These are phyloP conservation scores for Coffea canephora DNA, from an alignment of 257 asterid species.

Conservation along the genomic window DNA sequence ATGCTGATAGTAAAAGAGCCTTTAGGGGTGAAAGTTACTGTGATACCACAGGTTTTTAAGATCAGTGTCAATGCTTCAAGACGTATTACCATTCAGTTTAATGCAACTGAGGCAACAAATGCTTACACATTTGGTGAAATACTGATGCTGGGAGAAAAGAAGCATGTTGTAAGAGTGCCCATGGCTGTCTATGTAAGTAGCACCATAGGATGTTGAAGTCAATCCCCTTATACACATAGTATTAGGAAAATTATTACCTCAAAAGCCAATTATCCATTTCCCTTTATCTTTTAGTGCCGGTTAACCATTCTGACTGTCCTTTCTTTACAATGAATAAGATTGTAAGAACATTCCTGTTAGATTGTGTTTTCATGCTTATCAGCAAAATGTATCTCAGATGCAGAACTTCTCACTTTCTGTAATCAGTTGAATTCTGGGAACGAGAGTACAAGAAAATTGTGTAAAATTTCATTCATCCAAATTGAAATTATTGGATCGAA, in stretches of 20 bases:
- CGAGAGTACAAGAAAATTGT: neutral
- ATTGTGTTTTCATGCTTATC: neutral
- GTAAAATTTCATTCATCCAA: constrained; percentile 17
- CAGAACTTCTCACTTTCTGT: neutral
- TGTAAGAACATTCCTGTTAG: neutral
- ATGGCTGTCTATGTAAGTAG: constrained; percentile 51
- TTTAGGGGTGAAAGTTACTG: constrained; percentile 44
- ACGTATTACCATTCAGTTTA: constrained; percentile 29
- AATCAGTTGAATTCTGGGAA: neutral
- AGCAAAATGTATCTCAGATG: neutral
- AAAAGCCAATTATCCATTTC: neutral
- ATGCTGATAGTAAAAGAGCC: constrained; percentile 47
- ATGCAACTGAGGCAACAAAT: constrained; percentile 46
- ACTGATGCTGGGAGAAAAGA: constrained; percentile 40
- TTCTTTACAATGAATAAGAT: neutral
- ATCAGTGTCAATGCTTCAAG: constrained; percentile 51
- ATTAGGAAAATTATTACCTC: neutral
- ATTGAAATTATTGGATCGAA: neutral
- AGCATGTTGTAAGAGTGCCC: constrained; percentile 57
- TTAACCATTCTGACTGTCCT: neutral
- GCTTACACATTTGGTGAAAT: constrained; percentile 55
- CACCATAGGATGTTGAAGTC: constrained; percentile 26
- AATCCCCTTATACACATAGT: neutral
- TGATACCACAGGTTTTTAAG: constrained; percentile 36
- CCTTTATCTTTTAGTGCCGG: neutral